Evolutionary conservation across 495 filamentous ascomycete species (phyloP).

Genomic region (Penicillium macrosclerotiorum): DNA sequence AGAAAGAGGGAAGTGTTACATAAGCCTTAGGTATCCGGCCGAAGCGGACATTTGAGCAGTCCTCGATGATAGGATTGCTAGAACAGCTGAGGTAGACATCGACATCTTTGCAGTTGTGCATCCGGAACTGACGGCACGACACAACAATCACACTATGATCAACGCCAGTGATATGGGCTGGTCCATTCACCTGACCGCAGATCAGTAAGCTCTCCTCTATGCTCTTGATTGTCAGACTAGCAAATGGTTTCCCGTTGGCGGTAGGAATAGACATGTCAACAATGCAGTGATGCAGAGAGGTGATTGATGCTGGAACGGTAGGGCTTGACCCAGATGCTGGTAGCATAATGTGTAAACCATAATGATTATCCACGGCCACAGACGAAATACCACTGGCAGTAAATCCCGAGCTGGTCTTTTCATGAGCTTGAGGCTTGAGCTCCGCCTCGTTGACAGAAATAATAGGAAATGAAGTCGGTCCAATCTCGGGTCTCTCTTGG

Average conservation of each 20-base stretch:
- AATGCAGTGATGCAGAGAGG: conserved; percentile 67
- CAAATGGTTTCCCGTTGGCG: conserved; percentile 61
- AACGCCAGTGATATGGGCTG: conserved; percentile 79
- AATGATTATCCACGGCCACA: conserved; percentile 63
- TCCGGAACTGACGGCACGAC: conserved; percentile 77
- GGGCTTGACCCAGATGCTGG: conserved; percentile 64
- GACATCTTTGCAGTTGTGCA: conserved; percentile 80
- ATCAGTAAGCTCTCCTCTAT: conserved; percentile 68
- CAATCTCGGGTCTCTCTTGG: conserved; percentile 31
- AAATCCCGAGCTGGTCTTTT: conserved; percentile 19
- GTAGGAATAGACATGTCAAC: conserved; percentile 75
- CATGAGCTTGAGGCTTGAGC: conserved; percentile 14
- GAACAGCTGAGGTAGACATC: conserved; percentile 78
- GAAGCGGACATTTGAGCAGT: conserved; percentile 76
- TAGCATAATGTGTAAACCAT: conserved; percentile 63
- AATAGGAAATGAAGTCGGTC: conserved; percentile 38
- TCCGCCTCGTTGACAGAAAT: conserved; percentile 17
- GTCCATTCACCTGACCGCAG: conserved; percentile 72
- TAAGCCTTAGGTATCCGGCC: conserved; percentile 66
- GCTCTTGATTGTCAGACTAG: conserved; percentile 68
- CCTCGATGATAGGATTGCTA: conserved; percentile 91
- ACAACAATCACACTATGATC: conserved; percentile 72
- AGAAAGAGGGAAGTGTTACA: conserved; percentile 48
- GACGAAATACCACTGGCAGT: conserved; percentile 42
- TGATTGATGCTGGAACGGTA: conserved; percentile 69